A percentile compares a stretch with the other conserved stretches of the same genome.
phyloP scores from a whole-genome alignment of 2,329 filamentous ascomycete genomes.

The Neopestalotiopsis clavispora region DNA sequence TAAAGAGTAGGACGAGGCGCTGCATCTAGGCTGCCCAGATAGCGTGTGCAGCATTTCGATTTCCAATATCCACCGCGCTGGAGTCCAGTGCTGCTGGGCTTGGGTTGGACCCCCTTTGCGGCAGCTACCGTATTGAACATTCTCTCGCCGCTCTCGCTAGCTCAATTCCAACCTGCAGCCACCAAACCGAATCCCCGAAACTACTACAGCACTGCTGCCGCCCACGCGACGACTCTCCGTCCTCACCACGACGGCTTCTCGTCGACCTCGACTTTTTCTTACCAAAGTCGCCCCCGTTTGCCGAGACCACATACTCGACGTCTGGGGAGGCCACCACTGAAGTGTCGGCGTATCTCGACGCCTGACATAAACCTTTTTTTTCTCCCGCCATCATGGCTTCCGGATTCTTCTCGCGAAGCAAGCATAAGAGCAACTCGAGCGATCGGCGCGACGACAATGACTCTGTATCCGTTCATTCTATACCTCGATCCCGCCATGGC shows the following conservation, averaged over 20 bases:
- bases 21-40: slow-evolving; percentile 1
- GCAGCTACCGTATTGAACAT: not conserved
- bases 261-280: not conserved
- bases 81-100: not conserved
- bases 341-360: slow-evolving; percentile 33
- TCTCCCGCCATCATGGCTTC: slow-evolving; percentile 73
- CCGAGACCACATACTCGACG: slow-evolving; percentile 16
- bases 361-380: slow-evolving; percentile 14
- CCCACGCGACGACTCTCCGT: not conserved
- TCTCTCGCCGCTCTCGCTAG: not conserved
- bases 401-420: slow-evolving; percentile 86
- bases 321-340: slow-evolving; percentile 27
- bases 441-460: slow-evolving; percentile 70
- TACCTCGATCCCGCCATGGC: slow-evolving; percentile 63
- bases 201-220: no score
- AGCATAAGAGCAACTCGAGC: slow-evolving; percentile 72
- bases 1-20: slow-evolving; percentile 20
- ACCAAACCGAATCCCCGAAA: not conserved
- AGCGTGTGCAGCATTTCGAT: slow-evolving; percentile 5
- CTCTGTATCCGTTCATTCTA: slow-evolving; percentile 52
- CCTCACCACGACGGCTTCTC: not conserved
- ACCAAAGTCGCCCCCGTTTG: not conserved
- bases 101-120: not conserved
- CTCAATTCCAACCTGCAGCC: not conserved
- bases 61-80: not conserved